Evolutionary conservation across 345 rosid species (phyloP).

Genomic region (Diplotaxis tenuifolia): DNA sequence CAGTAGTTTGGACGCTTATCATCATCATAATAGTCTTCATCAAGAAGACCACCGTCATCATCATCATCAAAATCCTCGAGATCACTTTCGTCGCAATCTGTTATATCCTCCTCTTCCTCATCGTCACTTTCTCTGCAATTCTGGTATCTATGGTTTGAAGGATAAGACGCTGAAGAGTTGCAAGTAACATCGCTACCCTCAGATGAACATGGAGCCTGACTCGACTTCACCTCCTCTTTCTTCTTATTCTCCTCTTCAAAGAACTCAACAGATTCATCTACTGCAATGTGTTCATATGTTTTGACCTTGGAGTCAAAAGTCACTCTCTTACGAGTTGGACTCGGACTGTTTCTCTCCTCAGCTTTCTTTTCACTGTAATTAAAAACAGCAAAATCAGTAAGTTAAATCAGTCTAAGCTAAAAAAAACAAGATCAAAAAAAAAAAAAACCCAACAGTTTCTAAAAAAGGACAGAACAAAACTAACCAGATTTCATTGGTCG

Average conservation of each 20-base stretch:
- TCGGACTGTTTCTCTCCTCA: slow-evolving; percentile 47
- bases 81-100: slow-evolving; percentile 47
- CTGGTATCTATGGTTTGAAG: slow-evolving; percentile 70
- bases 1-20: slow-evolving; percentile 13
- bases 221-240: slow-evolving; percentile 38
- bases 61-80: slow-evolving; percentile 18
- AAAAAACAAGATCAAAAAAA: not conserved
- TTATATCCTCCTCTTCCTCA: slow-evolving; percentile 47
- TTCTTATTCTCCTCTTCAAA: slow-evolving; percentile 35
- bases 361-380: slow-evolving; percentile 27
- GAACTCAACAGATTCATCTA: slow-evolving; percentile 42
- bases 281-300: slow-evolving; percentile 58
- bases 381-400: not conserved
- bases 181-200: slow-evolving; percentile 55
- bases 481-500: slow-evolving; percentile 41
- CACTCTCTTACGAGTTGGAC: slow-evolving; percentile 59
- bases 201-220: slow-evolving; percentile 46
- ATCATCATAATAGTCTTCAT: slow-evolving; percentile 33
- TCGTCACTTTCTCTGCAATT: slow-evolving; percentile 71
- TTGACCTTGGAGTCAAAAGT: slow-evolving; percentile 67
- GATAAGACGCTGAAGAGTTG: slow-evolving; percentile 57
- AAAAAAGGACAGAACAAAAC: slow-evolving; percentile 13
- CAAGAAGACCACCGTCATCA: slow-evolving; percentile 12
- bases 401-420: not conserved
- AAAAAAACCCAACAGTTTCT: not conserved